These are phyloP conservation scores for Tuber indicum DNA, from an alignment of 495 filamentous ascomycete species.

Conservation along the genomic window DNA sequence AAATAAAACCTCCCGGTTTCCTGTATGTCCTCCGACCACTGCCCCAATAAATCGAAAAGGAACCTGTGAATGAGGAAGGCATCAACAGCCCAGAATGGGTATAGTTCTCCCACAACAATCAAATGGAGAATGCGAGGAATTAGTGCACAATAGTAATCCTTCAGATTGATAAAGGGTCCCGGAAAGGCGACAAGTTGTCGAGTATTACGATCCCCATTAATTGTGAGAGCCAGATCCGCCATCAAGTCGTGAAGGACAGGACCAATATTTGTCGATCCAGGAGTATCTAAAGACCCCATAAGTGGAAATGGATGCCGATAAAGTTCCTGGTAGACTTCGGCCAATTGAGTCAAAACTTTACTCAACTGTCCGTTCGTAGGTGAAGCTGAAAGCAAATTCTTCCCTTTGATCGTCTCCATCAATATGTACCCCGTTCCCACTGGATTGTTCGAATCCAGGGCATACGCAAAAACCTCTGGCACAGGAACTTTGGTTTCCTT, in stretches of 20 bases:
- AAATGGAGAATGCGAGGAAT: constrained; percentile 1
- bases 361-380: constrained; percentile 36
- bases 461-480: constrained; percentile 30
- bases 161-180: neutral
- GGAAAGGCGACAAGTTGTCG: neutral
- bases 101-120: neutral
- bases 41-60: constrained; percentile 42
- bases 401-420: constrained; percentile 45
- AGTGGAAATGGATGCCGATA: neutral
- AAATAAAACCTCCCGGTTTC: constrained; percentile 43
- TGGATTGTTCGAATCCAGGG: constrained; percentile 39
- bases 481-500: constrained; percentile 43
- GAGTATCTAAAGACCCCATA: neutral
- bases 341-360: constrained; percentile 45
- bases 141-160: neutral
- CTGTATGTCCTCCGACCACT: constrained; percentile 30
- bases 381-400: constrained; percentile 40
- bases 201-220: neutral
- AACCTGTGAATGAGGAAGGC: constrained; percentile 26
- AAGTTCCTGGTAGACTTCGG: constrained; percentile 41
- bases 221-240: neutral
- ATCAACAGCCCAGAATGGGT: constrained; percentile 4
- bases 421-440: constrained; percentile 44
- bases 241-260: neutral
- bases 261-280: constrained; percentile 1